phyloP scores from a whole-genome alignment of 208 protist species.

The Wallacemonas sp. region DNA sequence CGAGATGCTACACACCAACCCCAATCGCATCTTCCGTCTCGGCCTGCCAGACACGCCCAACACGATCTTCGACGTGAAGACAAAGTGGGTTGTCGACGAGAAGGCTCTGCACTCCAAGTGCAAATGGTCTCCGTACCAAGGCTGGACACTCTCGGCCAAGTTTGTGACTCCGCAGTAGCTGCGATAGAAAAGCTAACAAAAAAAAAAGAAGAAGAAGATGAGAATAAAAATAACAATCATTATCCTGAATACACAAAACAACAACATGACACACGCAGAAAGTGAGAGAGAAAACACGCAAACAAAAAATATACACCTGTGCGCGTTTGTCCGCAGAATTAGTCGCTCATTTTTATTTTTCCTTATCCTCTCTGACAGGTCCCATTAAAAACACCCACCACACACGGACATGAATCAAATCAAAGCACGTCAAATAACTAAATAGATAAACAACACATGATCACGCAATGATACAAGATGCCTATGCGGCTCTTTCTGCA shows the following conservation, averaged over 20 bases:
- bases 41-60: slow-evolving; percentile 22
- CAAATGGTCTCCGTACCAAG: slow-evolving; percentile 83
- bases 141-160: slow-evolving; percentile 68
- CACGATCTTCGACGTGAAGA: slow-evolving; percentile 47
- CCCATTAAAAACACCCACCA: too few relatives aligned
- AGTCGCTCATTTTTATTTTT: too few relatives aligned
- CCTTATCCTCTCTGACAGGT: too few relatives aligned
- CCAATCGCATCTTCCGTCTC: slow-evolving; percentile 73
- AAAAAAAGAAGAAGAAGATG: not conserved
- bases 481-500: too few relatives aligned
- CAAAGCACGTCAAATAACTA: too few relatives aligned
- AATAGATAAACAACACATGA: too few relatives aligned
- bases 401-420: too few relatives aligned
- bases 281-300: not conserved
- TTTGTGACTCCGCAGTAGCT: slow-evolving; percentile 1
- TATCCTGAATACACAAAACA: not conserved
- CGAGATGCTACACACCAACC: slow-evolving; percentile 78
- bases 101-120: slow-evolving; percentile 79
- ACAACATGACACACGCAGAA: not conserved
- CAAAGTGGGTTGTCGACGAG: slow-evolving; percentile 61
- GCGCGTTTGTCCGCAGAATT: too few relatives aligned
- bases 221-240: too few relatives aligned
- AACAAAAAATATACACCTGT: not conserved
- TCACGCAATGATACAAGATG: too few relatives aligned
- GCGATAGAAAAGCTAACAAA: not conserved